Evolutionary conservation across 1,139 yeast species (phyloP), one percentile per base, ranked within the genome.

Genomic region (Kazachstania sp.): DNA sequence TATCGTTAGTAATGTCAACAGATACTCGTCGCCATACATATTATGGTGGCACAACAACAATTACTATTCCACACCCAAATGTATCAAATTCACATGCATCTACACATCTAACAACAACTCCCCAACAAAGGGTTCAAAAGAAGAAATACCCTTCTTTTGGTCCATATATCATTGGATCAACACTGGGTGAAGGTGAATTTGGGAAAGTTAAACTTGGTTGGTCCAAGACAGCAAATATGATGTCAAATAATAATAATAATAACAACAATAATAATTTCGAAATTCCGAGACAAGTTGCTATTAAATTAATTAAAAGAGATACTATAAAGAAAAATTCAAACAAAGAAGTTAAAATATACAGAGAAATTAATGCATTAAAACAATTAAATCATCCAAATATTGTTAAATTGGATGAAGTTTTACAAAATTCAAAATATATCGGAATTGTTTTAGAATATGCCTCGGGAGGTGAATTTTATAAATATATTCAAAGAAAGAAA

Each of bases 371-470:
- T 63, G 95, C 96, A 7, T 71, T 92, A 51, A 86, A 87, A 60
- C 76, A 83, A 53, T 74, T 92, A 51, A 79, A 83, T 48, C 99
- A 92, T 67, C 97, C 98, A 29, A 92, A 94, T 67, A 88, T 92
- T 57, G 96, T 92, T 45, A 79, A 82, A 55, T 71, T 94, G 49
- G 96, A 88, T 49, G 97, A 92, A 63, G 97, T 92, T 30, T 75
- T 94, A 69, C 95, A 90, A 65, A 84, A 87, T 63, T 97, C 95
- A 49, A 86, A 86, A 64, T 90, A 92, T 65, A 90, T 94, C 53
- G 98, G 98, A 26, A 94, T 92, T 32, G 97, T 94, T 1, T 72
- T 92, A 51, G 97, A 92, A 62, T 92, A 90, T 66, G 97, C 97
- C 6, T 83, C 95, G 1, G 97, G 97, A 18, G 99, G 99, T 44